Evolutionary conservation across 202 grass and related monocot species (phyloP).

Genomic region (Sporobolus alterniflorus): DNA sequence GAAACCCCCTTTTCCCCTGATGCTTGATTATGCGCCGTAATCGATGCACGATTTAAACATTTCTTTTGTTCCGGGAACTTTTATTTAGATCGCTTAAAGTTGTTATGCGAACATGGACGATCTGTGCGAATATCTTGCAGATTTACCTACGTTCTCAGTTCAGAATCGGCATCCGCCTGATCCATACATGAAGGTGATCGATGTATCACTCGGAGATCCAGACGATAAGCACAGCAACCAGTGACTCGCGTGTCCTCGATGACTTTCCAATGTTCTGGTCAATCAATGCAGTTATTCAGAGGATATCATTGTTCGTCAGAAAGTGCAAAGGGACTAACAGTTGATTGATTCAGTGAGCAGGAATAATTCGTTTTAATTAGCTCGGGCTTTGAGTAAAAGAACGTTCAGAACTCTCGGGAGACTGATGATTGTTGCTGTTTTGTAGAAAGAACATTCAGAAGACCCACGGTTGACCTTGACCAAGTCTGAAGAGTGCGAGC

Average conservation of each 20-base stretch:
- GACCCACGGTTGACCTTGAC: neutral
- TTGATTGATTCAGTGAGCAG: neutral
- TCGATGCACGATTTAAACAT: neutral
- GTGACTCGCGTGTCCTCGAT: neutral
- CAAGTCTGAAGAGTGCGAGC: neutral
- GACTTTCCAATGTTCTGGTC: conserved; percentile 8
- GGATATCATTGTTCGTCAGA: neutral
- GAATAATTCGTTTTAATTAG: neutral
- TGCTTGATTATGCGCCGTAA: neutral
- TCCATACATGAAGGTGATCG: neutral
- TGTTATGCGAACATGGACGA: neutral
- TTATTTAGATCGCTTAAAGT: neutral
- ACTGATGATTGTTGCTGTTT: neutral
- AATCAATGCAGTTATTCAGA: neutral
- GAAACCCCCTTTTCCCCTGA: neutral
- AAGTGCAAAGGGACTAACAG: neutral
- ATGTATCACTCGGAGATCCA: neutral
- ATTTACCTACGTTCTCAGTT: neutral
- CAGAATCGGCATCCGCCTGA: neutral
- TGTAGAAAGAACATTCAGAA: neutral
- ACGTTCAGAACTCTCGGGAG: neutral
- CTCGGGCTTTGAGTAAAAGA: neutral
- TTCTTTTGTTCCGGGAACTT: neutral
- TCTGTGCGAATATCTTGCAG: neutral
- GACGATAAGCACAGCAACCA: neutral